Percentiles rank a stretch among this genome's conserved stretches.
Evolutionary conservation across 306 rosid genomes (phyloP).

Genomic region (Adenanthera pavonina): DNA sequence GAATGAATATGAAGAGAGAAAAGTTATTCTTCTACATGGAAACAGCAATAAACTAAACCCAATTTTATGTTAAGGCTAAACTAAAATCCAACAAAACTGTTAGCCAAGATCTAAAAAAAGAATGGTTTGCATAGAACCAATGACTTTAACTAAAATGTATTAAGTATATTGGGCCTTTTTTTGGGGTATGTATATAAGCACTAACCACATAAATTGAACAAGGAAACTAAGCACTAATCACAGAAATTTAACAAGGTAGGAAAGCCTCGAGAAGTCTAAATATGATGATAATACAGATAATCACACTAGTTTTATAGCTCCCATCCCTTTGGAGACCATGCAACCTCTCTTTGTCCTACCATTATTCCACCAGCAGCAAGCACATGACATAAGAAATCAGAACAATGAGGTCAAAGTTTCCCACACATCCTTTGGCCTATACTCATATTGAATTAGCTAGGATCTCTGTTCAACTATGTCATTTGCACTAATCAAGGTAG

Average conservation of each 20-base stretch:
- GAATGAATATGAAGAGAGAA: not conserved
- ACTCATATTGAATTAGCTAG: not conserved
- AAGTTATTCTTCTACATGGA: slow-evolving; percentile 13
- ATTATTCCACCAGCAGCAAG: slow-evolving; percentile 7
- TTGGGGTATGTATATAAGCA: not conserved
- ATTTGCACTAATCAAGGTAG: not conserved
- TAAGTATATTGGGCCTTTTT: not conserved
- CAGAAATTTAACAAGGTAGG: slow-evolving; percentile 7
- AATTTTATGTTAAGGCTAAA: not conserved
- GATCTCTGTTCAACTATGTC: not conserved
- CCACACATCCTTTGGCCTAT: not conserved
- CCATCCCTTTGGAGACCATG: slow-evolving; percentile 7
- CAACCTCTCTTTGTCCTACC: not conserved
- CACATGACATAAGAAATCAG: not conserved
- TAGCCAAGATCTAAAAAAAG: slow-evolving; percentile 7
- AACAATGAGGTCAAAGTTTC: not conserved
- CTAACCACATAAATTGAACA: no score
- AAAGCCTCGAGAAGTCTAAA: not conserved
- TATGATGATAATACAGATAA: not conserved
- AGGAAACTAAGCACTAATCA: not conserved
- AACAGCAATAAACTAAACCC: slow-evolving; percentile 24
- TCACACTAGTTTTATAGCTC: not conserved
- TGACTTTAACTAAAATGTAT: not conserved
- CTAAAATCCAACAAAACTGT: not conserved
- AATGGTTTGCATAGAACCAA: not conserved